Conservation (phyloP, 1,284 basidiomycete genomes). For the Cutaneotrichosporon sp. region DNA sequence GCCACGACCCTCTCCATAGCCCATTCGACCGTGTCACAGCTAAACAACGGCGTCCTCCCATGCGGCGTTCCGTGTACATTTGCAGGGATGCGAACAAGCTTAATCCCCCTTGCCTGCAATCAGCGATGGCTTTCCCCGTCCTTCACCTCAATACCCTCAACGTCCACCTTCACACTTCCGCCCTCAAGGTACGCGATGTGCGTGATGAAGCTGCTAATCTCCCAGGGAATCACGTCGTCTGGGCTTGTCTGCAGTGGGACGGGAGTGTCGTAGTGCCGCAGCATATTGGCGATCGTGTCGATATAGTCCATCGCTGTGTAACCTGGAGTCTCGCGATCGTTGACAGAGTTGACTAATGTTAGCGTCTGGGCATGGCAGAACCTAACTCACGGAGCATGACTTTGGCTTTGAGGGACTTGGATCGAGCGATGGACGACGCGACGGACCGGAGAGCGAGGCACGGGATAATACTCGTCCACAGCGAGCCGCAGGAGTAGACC, state of each 20-base stretch:
- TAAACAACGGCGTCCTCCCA: conserved; percentile 34
- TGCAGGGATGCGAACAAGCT: conserved; percentile 32
- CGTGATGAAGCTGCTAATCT: conserved; percentile 55
- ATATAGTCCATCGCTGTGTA: conserved; percentile 84
- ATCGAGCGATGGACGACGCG: conserved; percentile 71
- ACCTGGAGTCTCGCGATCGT: conserved; percentile 84
- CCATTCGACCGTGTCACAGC: conserved; percentile 39
- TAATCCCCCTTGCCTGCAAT: conserved; percentile 32
- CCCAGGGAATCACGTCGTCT: conserved; percentile 56
- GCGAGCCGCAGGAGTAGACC: conserved; percentile 85
- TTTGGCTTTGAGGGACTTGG: conserved; percentile 67
- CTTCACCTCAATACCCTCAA: conserved; percentile 59
- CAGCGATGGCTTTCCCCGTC: not conserved
- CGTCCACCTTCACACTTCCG: conserved; percentile 61
- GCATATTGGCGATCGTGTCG: conserved; percentile 64
- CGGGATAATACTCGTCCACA: conserved; percentile 92
- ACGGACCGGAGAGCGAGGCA: conserved; percentile 82
- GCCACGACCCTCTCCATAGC: conserved; percentile 29
- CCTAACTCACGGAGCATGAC: conserved; percentile 69
- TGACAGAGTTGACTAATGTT: conserved; percentile 70
- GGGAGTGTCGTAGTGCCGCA: conserved; percentile 58
- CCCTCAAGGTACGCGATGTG: conserved; percentile 74
- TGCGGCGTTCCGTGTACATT: conserved; percentile 15
- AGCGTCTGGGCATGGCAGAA: conserved; percentile 9
- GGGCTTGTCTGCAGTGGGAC: conserved; percentile 55